These are phyloP conservation scores for Crassisporium funariophilum DNA, from an alignment of 768 basidiomycete genomes.

Conservation along the genomic window DNA sequence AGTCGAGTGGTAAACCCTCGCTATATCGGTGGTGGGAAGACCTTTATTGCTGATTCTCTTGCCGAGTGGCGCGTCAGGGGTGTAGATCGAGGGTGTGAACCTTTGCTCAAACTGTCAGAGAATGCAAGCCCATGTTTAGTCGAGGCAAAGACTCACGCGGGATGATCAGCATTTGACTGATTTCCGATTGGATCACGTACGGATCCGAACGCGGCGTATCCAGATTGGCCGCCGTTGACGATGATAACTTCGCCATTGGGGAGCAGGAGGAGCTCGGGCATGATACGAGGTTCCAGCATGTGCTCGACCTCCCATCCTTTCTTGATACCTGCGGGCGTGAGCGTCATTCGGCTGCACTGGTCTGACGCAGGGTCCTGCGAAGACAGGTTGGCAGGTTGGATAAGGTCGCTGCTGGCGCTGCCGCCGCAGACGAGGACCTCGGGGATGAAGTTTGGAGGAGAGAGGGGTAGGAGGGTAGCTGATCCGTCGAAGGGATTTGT, in stretches of 20 bases:
- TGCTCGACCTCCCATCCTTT: slow-evolving; percentile 48
- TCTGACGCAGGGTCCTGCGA: slow-evolving; percentile 43
- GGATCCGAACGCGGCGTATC: slow-evolving; percentile 42
- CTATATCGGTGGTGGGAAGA: slow-evolving; percentile 43
- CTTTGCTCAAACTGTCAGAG: slow-evolving; percentile 38
- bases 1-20: slow-evolving; percentile 64
- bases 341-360: slow-evolving; percentile 44
- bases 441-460: slow-evolving; percentile 39
- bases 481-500: slow-evolving; percentile 40
- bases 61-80: slow-evolving; percentile 43
- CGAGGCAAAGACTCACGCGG: slow-evolving; percentile 34
- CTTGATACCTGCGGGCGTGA: slow-evolving; percentile 43
- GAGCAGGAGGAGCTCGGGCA: slow-evolving; percentile 42
- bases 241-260: slow-evolving; percentile 47
- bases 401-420: slow-evolving; percentile 32
- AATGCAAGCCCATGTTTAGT: slow-evolving; percentile 22
- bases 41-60: slow-evolving; percentile 49
- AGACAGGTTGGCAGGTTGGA: slow-evolving; percentile 27
- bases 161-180: slow-evolving; percentile 38
- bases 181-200: slow-evolving; percentile 32
- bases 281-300: slow-evolving; percentile 43
- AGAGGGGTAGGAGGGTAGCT: slow-evolving; percentile 34
- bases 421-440: slow-evolving; percentile 50
- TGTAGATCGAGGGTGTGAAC: slow-evolving; percentile 49
- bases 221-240: slow-evolving; percentile 44